A percentile compares a stretch with the other conserved stretches of the same genome.
These are phyloP conservation scores for Thelephora terrestris DNA, from an alignment of 1,284 basidiomycete genomes.

Conservation along the genomic window DNA sequence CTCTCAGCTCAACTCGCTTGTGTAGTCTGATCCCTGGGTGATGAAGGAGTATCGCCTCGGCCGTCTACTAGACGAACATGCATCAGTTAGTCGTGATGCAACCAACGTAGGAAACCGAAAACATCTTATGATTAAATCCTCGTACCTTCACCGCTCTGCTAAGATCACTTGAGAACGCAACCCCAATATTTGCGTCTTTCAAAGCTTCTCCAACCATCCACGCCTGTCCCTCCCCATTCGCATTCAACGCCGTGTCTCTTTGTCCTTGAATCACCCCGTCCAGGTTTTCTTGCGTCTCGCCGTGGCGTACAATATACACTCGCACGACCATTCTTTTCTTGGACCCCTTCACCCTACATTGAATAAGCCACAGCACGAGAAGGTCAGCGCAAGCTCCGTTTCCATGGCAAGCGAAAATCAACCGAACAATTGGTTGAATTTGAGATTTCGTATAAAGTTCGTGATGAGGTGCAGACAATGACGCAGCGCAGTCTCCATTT, in stretches of 20 bases:
- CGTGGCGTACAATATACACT: slow-evolving; percentile 63
- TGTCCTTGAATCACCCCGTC: slow-evolving; percentile 61
- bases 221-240: slow-evolving; percentile 46
- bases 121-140: background rate
- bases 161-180: slow-evolving; percentile 59
- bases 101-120: background rate
- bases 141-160: slow-evolving; percentile 47
- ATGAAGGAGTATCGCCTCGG: slow-evolving; percentile 44
- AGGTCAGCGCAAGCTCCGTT: too few relatives aligned
- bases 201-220: slow-evolving; percentile 40
- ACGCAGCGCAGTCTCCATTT: too few relatives aligned
- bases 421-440: too few relatives aligned
- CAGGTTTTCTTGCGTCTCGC: slow-evolving; percentile 62
- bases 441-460: too few relatives aligned
- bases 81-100: background rate
- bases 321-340: background rate
- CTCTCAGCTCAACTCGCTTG: slow-evolving; percentile 40
- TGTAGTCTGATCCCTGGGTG: slow-evolving; percentile 38
- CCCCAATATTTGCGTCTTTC: slow-evolving; percentile 37
- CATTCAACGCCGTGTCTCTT: slow-evolving; percentile 53
- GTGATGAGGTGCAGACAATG: too few relatives aligned
- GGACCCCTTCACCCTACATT: background rate
- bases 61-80: slow-evolving; percentile 36
- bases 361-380: too few relatives aligned
- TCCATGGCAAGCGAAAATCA: too few relatives aligned